Percentiles rank a stretch among this genome's conserved stretches.
Conservation (phyloP, 2,329 filamentous ascomycete species). For the Stagonosporopsis rhizophila region DNA sequence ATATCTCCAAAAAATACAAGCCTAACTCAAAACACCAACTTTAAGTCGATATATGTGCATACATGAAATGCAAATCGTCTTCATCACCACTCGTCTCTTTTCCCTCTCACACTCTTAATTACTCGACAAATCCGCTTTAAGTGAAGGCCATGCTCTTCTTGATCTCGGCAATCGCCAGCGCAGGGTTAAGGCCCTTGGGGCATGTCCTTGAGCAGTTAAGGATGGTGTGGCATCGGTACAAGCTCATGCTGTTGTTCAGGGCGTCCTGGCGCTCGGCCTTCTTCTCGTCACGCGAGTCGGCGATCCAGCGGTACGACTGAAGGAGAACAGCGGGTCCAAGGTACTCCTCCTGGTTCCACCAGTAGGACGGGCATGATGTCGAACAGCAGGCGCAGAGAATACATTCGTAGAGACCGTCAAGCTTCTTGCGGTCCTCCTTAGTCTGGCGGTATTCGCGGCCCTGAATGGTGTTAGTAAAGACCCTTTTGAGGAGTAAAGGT, state of each 20-base stretch:
- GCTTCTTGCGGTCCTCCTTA: slow-evolving; percentile 92
- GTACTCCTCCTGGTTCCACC: slow-evolving; percentile 99
- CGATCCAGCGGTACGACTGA: slow-evolving; percentile 97
- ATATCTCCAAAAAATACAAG: slow-evolving; percentile 29
- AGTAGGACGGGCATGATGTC: slow-evolving; percentile 99
- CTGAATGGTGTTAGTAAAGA: slow-evolving; percentile 56
- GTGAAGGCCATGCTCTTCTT: slow-evolving; percentile 90
- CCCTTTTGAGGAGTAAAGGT: background rate
- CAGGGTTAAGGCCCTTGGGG: slow-evolving; percentile 97
- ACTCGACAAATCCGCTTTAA: slow-evolving; percentile 20
- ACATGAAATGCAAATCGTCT: slow-evolving; percentile 19
- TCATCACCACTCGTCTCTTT: background rate
- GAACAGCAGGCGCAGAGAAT: slow-evolving; percentile 99
- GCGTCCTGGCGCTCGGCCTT: slow-evolving; percentile 86
- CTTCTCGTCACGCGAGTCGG: slow-evolving; percentile 91
- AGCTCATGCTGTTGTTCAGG: slow-evolving; percentile 97
- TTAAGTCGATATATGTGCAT: slow-evolving; percentile 21
- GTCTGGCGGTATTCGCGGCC: slow-evolving; percentile 91
- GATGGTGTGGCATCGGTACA: slow-evolving; percentile 99
- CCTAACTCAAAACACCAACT: slow-evolving; percentile 21
- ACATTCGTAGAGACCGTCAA: slow-evolving; percentile 98
- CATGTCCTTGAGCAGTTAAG: slow-evolving; percentile 98
- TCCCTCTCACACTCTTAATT: too few species aligned
- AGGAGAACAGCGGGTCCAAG: slow-evolving; percentile 95
- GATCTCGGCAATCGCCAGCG: slow-evolving; percentile 93